Evolutionary conservation across 2,329 filamentous ascomycete species (phyloP).

Genomic region (Colletotrichum sp.): DNA sequence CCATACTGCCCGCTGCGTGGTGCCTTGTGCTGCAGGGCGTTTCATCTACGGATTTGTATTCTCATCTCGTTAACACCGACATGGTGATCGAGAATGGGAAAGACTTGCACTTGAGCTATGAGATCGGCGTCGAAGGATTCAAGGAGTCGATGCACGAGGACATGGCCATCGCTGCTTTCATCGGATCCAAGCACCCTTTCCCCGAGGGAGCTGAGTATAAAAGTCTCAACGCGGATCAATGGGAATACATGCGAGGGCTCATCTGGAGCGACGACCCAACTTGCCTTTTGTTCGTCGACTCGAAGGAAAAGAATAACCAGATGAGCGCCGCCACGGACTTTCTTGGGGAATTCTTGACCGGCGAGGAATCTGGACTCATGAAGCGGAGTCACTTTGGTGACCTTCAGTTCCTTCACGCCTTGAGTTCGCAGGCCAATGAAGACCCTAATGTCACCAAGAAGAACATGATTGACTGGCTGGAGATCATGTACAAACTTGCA

Average conservation of each 20-base stretch:
- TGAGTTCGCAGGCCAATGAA: neutral
- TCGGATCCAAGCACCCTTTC: neutral
- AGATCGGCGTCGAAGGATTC: neutral
- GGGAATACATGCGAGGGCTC: neutral
- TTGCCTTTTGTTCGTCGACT: neutral
- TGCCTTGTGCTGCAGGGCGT: neutral
- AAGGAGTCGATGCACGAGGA: neutral
- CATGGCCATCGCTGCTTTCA: neutral
- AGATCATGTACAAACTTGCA: neutral
- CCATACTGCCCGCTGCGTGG: neutral
- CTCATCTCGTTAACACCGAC: neutral
- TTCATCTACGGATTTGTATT: neutral
- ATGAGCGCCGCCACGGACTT: neutral
- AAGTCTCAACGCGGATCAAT: neutral
- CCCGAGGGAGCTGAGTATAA: neutral
- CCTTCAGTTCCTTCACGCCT: neutral
- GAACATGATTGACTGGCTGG: neutral
- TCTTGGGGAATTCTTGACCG: neutral
- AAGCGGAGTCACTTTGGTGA: neutral
- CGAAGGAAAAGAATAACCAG: neutral
- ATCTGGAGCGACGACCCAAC: neutral
- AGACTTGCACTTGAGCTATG: neutral
- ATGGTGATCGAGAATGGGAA: neutral
- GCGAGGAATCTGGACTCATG: neutral
- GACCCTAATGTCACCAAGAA: neutral